phyloP scores from a whole-genome alignment of 1,284 basidiomycete genomes.

The Sanghuangporus weigelae region DNA sequence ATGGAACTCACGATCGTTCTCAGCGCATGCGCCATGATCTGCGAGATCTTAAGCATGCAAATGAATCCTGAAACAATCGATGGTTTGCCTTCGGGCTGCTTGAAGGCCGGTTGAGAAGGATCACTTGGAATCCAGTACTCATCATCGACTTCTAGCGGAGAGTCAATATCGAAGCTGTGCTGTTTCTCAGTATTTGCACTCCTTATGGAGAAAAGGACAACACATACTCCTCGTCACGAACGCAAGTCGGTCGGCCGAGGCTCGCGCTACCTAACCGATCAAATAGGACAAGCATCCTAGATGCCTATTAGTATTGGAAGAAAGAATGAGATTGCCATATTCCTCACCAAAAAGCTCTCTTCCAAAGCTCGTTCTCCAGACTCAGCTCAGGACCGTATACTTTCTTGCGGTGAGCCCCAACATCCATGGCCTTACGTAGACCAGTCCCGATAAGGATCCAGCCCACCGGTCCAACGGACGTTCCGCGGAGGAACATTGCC shows the following conservation, averaged over 20 bases:
- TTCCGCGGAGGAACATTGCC: conserved; percentile 16
- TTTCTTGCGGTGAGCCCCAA: conserved; percentile 39
- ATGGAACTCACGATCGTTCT: conserved; percentile 56
- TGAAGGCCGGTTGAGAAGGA: conserved; percentile 41
- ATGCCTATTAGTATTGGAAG: neutral
- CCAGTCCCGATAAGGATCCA: conserved; percentile 43
- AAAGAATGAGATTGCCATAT: conserved; percentile 15
- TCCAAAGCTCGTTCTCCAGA: conserved; percentile 45
- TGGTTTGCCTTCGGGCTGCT: conserved; percentile 62
- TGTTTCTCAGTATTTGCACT: conserved; percentile 3
- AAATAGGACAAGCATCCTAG: conserved; percentile 38
- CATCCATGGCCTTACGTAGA: conserved; percentile 40
- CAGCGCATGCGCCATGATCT: conserved; percentile 65
- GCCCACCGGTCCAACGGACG: conserved; percentile 30
- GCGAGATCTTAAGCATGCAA: conserved; percentile 61
- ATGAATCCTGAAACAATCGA: conserved; percentile 61
- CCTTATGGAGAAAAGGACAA: neutral
- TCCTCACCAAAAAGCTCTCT: conserved; percentile 45
- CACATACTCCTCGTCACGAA: conserved; percentile 76
- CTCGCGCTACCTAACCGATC: conserved; percentile 61
- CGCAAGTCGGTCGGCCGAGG: conserved; percentile 66
- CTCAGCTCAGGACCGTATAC: conserved; percentile 28
- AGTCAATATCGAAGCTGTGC: conserved; percentile 68
- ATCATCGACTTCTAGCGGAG: conserved; percentile 81
- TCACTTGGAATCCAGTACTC: conserved; percentile 70